phyloP scores from a whole-genome alignment of 1,284 basidiomycete genomes.

The Ustilago shanxiensis region DNA sequence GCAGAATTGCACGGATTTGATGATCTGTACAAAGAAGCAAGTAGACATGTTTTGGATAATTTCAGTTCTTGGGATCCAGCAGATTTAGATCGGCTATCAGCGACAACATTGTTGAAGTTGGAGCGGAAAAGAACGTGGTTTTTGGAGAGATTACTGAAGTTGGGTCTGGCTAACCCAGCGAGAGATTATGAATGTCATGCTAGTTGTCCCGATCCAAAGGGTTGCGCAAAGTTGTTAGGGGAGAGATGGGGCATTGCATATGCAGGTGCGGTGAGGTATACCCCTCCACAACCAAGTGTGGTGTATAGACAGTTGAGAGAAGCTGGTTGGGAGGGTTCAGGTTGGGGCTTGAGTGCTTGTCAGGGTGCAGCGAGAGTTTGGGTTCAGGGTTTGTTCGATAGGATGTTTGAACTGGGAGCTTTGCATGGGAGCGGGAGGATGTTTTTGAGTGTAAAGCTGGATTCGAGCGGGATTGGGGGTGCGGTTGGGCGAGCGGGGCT shows the following conservation, averaged over 20 bases:
- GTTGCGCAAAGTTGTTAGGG: slow-evolving; percentile 87
- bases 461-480: not conserved
- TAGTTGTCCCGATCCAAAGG: slow-evolving; percentile 83
- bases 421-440: slow-evolving; percentile 24
- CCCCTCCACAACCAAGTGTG: slow-evolving; percentile 75
- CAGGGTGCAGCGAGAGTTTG: slow-evolving; percentile 42
- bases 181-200: slow-evolving; percentile 83
- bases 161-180: slow-evolving; percentile 84
- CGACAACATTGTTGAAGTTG: slow-evolving; percentile 54
- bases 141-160: slow-evolving; percentile 88
- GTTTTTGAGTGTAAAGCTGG: slow-evolving; percentile 49
- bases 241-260: slow-evolving; percentile 94
- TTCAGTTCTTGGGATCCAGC: slow-evolving; percentile 47
- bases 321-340: slow-evolving; percentile 27
- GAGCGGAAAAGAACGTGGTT: slow-evolving; percentile 63
- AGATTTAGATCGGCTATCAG: slow-evolving; percentile 44
- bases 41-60: slow-evolving; percentile 59
- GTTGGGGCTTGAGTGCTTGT: slow-evolving; percentile 32
- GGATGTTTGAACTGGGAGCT: slow-evolving; percentile 51
- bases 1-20: slow-evolving; percentile 49
- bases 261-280: slow-evolving; percentile 86
- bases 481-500: not conserved
- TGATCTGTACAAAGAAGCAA: slow-evolving; percentile 56
- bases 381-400: slow-evolving; percentile 53
- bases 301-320: slow-evolving; percentile 72